Evolutionary conservation across 768 basidiomycete genomes (phyloP), one percentile per base, ranked within the genome.

Genomic region (Crucibulum laeve): DNA sequence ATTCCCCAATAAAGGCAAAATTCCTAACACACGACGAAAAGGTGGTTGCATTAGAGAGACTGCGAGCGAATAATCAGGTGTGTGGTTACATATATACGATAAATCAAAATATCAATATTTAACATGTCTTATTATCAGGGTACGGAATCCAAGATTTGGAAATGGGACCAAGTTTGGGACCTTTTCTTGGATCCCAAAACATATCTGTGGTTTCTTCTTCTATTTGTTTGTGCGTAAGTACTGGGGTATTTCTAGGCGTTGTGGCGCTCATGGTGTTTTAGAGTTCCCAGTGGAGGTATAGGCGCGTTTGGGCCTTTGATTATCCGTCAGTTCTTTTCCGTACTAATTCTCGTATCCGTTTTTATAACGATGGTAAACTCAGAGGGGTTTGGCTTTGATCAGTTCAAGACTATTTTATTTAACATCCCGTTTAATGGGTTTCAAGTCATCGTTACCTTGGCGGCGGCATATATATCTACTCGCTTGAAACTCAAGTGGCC

Each of bases 391-490:
- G 71, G 70, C 11, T 74, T 71, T 50, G 53, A 67, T 41, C 52
- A 63, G 41, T 65, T 67, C 41, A 33, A 63, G 4, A 70, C 71
- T 21, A 70, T 76, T 25, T 56, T 76, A n/a, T 68, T 77, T 58
- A 73, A 73, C 47, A 70, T 73, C 44, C 73, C 73, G 3, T 77
- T 74, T 53, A 57, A 62, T 18, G 59, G 60, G 10, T 53, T 76
- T 15, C 71, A 74, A 53, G 60, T 72, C 25, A 51, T 69, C 39
- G 25, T 67, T 40, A 70, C 65, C 41, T 40, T 72, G 23, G 24
- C 56, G 17, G 54, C 71, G 2, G 70, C 65, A 14, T 59, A 46
- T 17, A 49, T 68, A 17, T 63, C 70, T 2, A 67, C 58, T 23
- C 59, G 55, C 38, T 58, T 67, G 32, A 68, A 65, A 42, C 54